phyloP scores from a whole-genome alignment of 768 basidiomycete genomes.

The Agrocybe chaxingu region DNA sequence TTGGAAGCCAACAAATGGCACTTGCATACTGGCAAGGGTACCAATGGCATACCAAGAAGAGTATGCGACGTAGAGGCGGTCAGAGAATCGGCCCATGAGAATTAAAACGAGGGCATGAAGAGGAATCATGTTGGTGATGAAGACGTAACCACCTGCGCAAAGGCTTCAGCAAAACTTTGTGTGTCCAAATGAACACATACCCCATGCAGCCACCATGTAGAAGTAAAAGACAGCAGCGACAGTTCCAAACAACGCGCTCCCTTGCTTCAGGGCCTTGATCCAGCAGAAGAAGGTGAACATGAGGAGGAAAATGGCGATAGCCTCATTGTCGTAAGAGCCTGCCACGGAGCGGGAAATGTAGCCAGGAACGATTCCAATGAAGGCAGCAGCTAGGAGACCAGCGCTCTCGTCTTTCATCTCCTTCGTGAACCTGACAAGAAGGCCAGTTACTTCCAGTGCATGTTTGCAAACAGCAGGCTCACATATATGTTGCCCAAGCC shows the following conservation, averaged over 20 bases:
- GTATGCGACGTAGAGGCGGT: conserved; percentile 90
- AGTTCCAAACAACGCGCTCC: conserved; percentile 89
- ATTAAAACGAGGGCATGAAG: conserved; percentile 92
- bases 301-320: conserved; percentile 98
- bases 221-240: conserved; percentile 96
- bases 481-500: conserved; percentile 97
- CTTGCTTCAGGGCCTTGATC: conserved; percentile 94
- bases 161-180: conserved; percentile 2
- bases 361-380: conserved; percentile 97
- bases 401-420: conserved; percentile 96
- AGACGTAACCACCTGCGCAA: conserved; percentile 84
- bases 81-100: conserved; percentile 93
- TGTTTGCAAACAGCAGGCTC: conserved; percentile 17
- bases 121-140: conserved; percentile 99
- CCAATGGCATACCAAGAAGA: conserved; percentile 98
- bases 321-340: conserved; percentile 99
- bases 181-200: conserved; percentile 36
- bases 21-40: conserved; percentile 97
- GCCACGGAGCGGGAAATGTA: conserved; percentile 99
- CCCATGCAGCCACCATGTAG: conserved; percentile 99
- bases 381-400: conserved; percentile 94
- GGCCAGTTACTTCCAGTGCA: not conserved
- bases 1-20: conserved; percentile 98
- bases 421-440: conserved; percentile 75
- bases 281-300: conserved; percentile 99